Percentiles rank a stretch among this genome's conserved stretches.
phyloP scores from a whole-genome alignment of 2,329 filamentous ascomycete genomes.

The Arachnopeziza araneosa region DNA sequence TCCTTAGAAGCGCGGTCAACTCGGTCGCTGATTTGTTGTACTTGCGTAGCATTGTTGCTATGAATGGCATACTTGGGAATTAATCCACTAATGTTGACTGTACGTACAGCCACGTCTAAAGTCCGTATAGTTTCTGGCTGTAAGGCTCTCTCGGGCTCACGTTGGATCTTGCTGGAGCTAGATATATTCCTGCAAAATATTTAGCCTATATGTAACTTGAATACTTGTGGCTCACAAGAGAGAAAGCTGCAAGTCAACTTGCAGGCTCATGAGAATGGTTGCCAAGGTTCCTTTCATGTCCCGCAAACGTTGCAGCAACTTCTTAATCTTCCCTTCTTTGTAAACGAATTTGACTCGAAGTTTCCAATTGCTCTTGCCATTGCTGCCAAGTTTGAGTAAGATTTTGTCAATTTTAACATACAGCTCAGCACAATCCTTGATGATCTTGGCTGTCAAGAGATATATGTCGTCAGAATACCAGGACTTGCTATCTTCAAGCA shows the following conservation, averaged over 20 bases:
- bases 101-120: slow-evolving; percentile 10
- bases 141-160: slow-evolving; percentile 6
- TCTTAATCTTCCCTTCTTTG: slow-evolving; percentile 19
- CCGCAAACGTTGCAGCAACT: slow-evolving; percentile 16
- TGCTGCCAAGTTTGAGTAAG: slow-evolving; percentile 13
- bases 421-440: slow-evolving; percentile 18
- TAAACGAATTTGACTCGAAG: slow-evolving; percentile 19
- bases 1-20: neutral
- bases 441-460: slow-evolving; percentile 20
- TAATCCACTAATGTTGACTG: slow-evolving; percentile 4
- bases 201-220: neutral
- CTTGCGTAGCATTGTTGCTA: neutral
- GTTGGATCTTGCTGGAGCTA: slow-evolving; percentile 12
- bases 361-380: slow-evolving; percentile 19
- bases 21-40: neutral
- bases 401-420: slow-evolving; percentile 21
- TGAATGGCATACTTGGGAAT: slow-evolving; percentile 4
- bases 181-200: slow-evolving; percentile 13
- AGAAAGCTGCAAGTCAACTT: slow-evolving; percentile 22
- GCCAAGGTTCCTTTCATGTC: slow-evolving; percentile 22
- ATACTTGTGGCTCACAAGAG: slow-evolving; percentile 13
- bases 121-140: slow-evolving; percentile 13
- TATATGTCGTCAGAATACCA: slow-evolving; percentile 21
- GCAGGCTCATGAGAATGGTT: slow-evolving; percentile 21
- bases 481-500: slow-evolving; percentile 16